These are phyloP conservation scores for Fusarium sororula DNA, from an alignment of 2,329 filamentous ascomycete species.

Conservation along the genomic window DNA sequence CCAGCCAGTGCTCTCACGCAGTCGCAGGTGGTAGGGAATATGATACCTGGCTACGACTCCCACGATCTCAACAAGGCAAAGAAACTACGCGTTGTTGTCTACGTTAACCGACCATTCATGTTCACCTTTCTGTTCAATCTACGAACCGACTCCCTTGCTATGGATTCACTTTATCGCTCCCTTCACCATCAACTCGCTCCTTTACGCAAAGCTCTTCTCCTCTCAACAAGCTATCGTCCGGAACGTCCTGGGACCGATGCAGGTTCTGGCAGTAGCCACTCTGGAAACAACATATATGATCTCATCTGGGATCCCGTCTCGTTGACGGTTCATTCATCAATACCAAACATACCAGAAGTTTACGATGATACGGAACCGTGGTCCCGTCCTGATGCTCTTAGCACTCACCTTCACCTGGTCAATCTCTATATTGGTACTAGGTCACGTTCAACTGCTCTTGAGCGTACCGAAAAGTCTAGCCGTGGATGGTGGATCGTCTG, in stretches of 20 bases:
- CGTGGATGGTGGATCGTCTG: conserved; percentile 77
- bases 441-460: conserved; percentile 56
- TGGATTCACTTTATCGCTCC: conserved; percentile 65
- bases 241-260: conserved; percentile 51
- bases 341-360: conserved; percentile 71
- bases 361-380: conserved; percentile 51
- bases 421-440: conserved; percentile 61
- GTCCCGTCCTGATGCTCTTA: conserved; percentile 70
- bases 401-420: conserved; percentile 71
- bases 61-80: conserved; percentile 64
- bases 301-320: conserved; percentile 68
- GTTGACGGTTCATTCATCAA: conserved; percentile 68
- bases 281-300: conserved; percentile 62
- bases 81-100: conserved; percentile 75
- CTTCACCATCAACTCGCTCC: conserved; percentile 69
- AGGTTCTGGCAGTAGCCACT: conserved; percentile 35
- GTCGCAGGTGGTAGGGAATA: conserved; percentile 48
- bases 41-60: conserved; percentile 45
- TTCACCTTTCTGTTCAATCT: conserved; percentile 76
- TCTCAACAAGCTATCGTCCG: conserved; percentile 66
- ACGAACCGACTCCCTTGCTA: conserved; percentile 66
- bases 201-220: conserved; percentile 64
- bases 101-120: conserved; percentile 78
- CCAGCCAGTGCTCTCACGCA: conserved; percentile 45
- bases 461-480: conserved; percentile 72